Conservation (phyloP, 2,329 filamentous ascomycete genomes). For the Penicillium thymicola region DNA sequence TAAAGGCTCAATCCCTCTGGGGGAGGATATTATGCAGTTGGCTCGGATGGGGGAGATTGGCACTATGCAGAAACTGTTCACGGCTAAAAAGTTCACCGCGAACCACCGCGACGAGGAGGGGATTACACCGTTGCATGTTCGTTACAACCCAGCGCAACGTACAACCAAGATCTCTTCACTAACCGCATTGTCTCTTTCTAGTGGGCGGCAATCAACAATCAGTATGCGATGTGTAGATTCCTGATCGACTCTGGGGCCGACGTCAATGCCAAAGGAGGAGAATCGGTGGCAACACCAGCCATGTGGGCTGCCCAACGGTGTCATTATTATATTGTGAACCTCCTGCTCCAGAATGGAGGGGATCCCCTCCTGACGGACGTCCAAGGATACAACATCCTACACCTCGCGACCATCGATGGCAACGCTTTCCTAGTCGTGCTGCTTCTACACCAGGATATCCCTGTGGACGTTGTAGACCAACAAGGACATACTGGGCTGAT, state of each 20-base stretch:
- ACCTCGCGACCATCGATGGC: slow-evolving; percentile 95
- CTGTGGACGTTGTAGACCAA: slow-evolving; percentile 83
- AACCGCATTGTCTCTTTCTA: slow-evolving; percentile 41
- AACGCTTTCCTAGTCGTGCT: slow-evolving; percentile 87
- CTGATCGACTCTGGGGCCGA: slow-evolving; percentile 82
- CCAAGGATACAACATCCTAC: slow-evolving; percentile 96
- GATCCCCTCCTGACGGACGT: slow-evolving; percentile 89
- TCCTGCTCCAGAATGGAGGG: slow-evolving; percentile 85
- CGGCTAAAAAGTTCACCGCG: slow-evolving; percentile 74
- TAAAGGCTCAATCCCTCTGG: slow-evolving; percentile 41
- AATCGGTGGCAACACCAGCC: slow-evolving; percentile 87
- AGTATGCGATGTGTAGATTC: slow-evolving; percentile 95
- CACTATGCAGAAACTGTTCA: slow-evolving; percentile 86
- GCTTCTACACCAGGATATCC: slow-evolving; percentile 90
- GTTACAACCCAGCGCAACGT: slow-evolving; percentile 27
- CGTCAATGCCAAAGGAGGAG: slow-evolving; percentile 92
- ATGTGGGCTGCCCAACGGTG: slow-evolving; percentile 97
- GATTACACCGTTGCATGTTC: slow-evolving; percentile 91
- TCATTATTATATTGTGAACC: slow-evolving; percentile 93
- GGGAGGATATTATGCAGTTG: slow-evolving; percentile 93
- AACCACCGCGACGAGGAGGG: slow-evolving; percentile 85
- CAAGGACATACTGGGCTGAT: slow-evolving; percentile 93
- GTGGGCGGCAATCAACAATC: slow-evolving; percentile 99
- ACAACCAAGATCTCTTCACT: slow-evolving; percentile 1
- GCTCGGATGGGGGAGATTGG: slow-evolving; percentile 81